Evolutionary conservation across 1,284 basidiomycete genomes (phyloP), one percentile per base, ranked within the genome.

Genomic region (Porogramme epimiltina): DNA sequence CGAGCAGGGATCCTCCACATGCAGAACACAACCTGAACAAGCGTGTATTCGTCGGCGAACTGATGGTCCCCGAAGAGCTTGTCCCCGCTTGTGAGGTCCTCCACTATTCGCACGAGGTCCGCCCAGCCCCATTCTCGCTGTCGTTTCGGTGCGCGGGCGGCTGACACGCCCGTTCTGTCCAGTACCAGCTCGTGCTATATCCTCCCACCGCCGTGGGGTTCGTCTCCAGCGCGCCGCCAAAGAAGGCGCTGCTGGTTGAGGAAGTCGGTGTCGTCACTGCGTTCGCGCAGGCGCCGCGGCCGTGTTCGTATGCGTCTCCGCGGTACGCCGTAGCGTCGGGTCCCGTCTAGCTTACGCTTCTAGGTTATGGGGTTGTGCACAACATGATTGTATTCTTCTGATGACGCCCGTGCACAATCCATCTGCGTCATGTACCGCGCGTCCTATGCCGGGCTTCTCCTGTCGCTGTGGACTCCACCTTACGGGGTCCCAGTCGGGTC

Each of bases 401-500:
- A n/a, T n/a, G n/a, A n/a, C n/a, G n/a, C n/a, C n/a, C n/a, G n/a
- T n/a, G n/a, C n/a, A n/a, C n/a, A n/a, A n/a, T n/a, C n/a, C n/a
- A n/a, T n/a, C n/a, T n/a, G n/a, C n/a, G n/a, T n/a, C n/a, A n/a
- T n/a, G n/a, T n/a, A n/a, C n/a, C n/a, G n/a, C n/a, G n/a, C n/a
- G n/a, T n/a, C n/a, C n/a, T n/a, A n/a, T n/a, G n/a, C n/a, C n/a
- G n/a, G n/a, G n/a, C n/a, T n/a, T n/a, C n/a, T n/a, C n/a, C n/a
- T n/a, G n/a, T n/a, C n/a, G 28, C 28, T 31, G 8, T 13, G 28
- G 28, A 31, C 28, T 31, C 8, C 28, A 36, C 2, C 45, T 59
- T 47, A 66, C 19, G 62, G 63, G 39, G 71, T 73, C 22, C 72
- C 66, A 0, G 77, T 78, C 8, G 78, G 78, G 61, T 80, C 78